phyloP scores from a whole-genome alignment of 2,329 filamentous ascomycete genomes.

The Apiospora hydei region DNA sequence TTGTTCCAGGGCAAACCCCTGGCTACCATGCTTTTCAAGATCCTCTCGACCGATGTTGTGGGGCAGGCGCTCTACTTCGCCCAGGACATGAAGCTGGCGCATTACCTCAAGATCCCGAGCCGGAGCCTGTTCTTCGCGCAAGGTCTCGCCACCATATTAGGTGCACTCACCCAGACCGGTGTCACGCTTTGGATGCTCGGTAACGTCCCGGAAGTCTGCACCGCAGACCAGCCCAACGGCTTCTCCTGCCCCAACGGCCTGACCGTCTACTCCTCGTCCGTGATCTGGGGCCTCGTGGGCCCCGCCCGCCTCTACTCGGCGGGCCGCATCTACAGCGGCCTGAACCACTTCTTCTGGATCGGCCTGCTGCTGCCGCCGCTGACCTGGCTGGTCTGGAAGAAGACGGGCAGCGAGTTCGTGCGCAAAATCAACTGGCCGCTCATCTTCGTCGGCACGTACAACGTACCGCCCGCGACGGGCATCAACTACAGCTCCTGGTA shows the following conservation, averaged over 20 bases:
- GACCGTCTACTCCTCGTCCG: slow-evolving; percentile 42
- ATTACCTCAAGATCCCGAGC: slow-evolving; percentile 51
- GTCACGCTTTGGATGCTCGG: slow-evolving; percentile 40
- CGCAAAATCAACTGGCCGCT: slow-evolving; percentile 43
- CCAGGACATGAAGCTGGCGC: slow-evolving; percentile 52
- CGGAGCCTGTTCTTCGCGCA: slow-evolving; percentile 44
- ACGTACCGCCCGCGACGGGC: slow-evolving; percentile 45
- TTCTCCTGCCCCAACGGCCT: slow-evolving; percentile 43
- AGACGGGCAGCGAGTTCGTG: slow-evolving; percentile 42
- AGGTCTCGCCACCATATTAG: slow-evolving; percentile 46
- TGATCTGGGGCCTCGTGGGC: slow-evolving; percentile 45
- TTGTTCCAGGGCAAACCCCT: slow-evolving; percentile 42
- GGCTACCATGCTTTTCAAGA: slow-evolving; percentile 44
- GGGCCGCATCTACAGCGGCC: slow-evolving; percentile 40
- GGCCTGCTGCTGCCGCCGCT: slow-evolving; percentile 48
- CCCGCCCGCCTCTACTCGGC: slow-evolving; percentile 43
- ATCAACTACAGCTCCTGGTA: slow-evolving; percentile 47
- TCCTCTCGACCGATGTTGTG: slow-evolving; percentile 41
- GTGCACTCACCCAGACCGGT: slow-evolving; percentile 51
- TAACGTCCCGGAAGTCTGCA: slow-evolving; percentile 40
- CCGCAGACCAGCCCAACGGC: slow-evolving; percentile 40
- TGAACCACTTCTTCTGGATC: slow-evolving; percentile 45
- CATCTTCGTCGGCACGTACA: slow-evolving; percentile 44
- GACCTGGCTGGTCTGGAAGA: slow-evolving; percentile 51
- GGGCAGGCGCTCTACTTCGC: slow-evolving; percentile 39